Percentiles rank a stretch among this genome's conserved stretches.
Evolutionary conservation across 1,284 basidiomycete genomes (phyloP).

Genomic region (Puccinia polysora): DNA sequence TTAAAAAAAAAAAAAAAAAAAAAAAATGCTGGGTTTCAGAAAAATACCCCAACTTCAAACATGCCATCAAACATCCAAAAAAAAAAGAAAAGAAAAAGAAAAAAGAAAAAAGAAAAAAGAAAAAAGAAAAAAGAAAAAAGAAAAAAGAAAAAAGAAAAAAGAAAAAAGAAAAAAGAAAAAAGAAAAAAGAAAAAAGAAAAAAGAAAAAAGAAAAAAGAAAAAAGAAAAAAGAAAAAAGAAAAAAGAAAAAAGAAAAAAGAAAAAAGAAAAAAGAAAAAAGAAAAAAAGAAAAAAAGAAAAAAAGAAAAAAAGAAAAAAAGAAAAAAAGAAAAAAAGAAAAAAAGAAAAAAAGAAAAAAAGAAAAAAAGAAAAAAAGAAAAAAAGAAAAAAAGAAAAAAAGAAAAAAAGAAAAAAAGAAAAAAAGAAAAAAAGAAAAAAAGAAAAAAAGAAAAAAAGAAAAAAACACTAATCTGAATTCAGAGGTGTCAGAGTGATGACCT

Average conservation of each 20-base stretch:
- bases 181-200: slow-evolving; percentile 15
- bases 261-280: not conserved
- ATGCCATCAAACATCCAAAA: no score
- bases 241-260: not conserved
- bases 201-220: slow-evolving; percentile 51
- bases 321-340: not conserved
- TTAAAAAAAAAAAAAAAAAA: no score
- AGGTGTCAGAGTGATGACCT: not conserved
- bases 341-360: slow-evolving; percentile 10
- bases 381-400: not conserved
- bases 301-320: not conserved
- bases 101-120: not conserved
- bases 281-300: not conserved
- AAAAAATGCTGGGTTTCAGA: no score
- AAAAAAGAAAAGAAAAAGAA: no score
- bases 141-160: not conserved
- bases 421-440: not conserved
- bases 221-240: no score
- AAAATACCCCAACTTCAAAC: no score
- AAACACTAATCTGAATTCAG: not conserved
- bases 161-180: slow-evolving; percentile 47
- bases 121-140: not conserved
- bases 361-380: not conserved
- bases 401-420: slow-evolving; percentile 29
- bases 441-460: slow-evolving; percentile 11